Evolutionary conservation across 208 protist genomes (phyloP).

Genomic region (Wallacemonas sp.): DNA sequence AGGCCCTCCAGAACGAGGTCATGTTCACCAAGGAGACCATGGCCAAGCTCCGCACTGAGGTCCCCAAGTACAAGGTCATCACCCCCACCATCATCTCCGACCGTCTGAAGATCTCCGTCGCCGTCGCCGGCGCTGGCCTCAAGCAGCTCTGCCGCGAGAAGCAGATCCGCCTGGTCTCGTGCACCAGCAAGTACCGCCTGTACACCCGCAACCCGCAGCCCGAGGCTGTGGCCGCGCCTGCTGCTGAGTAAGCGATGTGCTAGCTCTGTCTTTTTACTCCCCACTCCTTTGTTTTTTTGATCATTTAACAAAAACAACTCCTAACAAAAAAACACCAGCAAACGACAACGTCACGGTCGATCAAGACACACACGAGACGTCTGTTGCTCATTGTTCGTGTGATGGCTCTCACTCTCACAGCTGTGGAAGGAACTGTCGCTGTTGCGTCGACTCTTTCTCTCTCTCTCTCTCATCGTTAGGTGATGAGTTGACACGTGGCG

Average conservation of each 20-base stretch:
- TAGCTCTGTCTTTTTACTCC: conserved; percentile 16
- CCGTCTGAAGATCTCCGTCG: conserved; percentile 86
- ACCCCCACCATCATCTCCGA: conserved; percentile 90
- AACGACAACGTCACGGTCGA: conserved; percentile 20
- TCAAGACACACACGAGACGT: background rate
- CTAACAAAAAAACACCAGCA: conserved; percentile 69
- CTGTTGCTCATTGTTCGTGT: conserved; percentile 1
- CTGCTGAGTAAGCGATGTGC: conserved; percentile 18
- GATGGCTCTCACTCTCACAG: background rate
- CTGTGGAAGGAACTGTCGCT: background rate
- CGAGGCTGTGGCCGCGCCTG: conserved; percentile 28
- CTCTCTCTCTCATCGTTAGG: background rate
- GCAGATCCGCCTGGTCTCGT: conserved; percentile 78
- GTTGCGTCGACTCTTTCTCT: no score
- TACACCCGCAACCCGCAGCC: conserved; percentile 69
- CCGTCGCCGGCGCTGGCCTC: conserved; percentile 80
- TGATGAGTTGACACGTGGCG: no score
- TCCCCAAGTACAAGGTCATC: conserved; percentile 94
- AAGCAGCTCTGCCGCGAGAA: conserved; percentile 88
- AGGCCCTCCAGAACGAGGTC: conserved; percentile 91
- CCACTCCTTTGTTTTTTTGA: conserved; percentile 14
- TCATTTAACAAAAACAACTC: conserved; percentile 33
- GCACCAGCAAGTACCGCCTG: conserved; percentile 77
- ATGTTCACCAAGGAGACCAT: conserved; percentile 90
- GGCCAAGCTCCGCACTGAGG: conserved; percentile 83